Evolutionary conservation across 2,329 filamentous ascomycete genomes (phyloP), one percentile per base, ranked within the genome.

Genomic region (Phoma sp.): DNA sequence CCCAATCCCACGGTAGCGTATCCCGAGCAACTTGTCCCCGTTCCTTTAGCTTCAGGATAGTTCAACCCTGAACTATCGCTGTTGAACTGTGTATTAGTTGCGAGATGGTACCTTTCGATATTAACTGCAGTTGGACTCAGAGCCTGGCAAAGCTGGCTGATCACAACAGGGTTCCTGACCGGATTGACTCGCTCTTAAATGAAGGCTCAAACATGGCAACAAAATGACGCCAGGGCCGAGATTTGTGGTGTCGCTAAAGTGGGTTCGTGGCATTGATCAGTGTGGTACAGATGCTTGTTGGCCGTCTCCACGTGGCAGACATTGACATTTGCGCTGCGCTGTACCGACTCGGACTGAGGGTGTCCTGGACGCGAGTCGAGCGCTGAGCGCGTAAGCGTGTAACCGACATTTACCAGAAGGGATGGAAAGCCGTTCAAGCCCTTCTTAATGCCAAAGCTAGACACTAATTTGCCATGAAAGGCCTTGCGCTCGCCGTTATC

Each of bases 1-100:
- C 58, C 65, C 63, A 58, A 57, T 61, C 51, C 51, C 58, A 62
- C 55, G 62, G 62, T 64, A 66, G 63, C 62, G 62, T 54, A 48
- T 59, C 46, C 55, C 49, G 45, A 59, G 44, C 57, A 48, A 56
- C 31, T 64, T 57, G 51, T 63, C 52, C 50, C 46, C 41, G 43
- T 27, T 48, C 17, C 33, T 57, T n/a, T 51, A 47, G 43, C 29
- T 44, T 29, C 6, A 46, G 21, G 32, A 35, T 52, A 21, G 48
- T 35, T 46, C 49, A 56, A 55, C 56, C 56, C 55, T 59, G 60
- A 61, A 55, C 24, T 58, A 33, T 40, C 33, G 43, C 43, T 44
- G 17, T 52, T 25, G 29, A 33, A 46, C 15, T 47, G 32, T 31
- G 24, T 39, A 43, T 47, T 22, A 15, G 36, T 24, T 12, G 39